These are phyloP conservation scores for Aspergillus intermedius DNA, from an alignment of 2,329 filamentous ascomycete species.

Conservation along the genomic window DNA sequence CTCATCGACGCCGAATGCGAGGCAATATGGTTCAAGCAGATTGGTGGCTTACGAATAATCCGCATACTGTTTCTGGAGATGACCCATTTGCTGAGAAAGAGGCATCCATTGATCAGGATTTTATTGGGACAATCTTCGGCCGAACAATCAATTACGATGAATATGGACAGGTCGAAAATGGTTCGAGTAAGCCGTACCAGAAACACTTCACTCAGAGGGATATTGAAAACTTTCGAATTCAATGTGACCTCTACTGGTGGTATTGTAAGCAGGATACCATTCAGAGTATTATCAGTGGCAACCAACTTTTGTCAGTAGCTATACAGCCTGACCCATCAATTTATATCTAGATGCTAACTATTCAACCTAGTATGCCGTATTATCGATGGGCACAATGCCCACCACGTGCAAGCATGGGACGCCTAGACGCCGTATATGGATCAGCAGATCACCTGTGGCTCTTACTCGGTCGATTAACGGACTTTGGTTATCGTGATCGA, in stretches of 20 bases:
- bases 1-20: constrained; percentile 49
- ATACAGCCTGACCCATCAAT: neutral
- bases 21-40: constrained; percentile 17
- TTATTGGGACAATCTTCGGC: constrained; percentile 55
- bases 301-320: constrained; percentile 67
- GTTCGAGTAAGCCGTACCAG: constrained; percentile 14
- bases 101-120: constrained; percentile 48
- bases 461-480: constrained; percentile 69
- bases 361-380: constrained; percentile 62
- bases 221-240: constrained; percentile 69
- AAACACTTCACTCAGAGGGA: constrained; percentile 49
- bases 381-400: constrained; percentile 78
- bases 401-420: constrained; percentile 73
- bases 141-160: constrained; percentile 53
- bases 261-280: constrained; percentile 91
- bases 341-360: constrained; percentile 17
- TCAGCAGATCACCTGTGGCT: constrained; percentile 84
- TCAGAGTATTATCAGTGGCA: constrained; percentile 82
- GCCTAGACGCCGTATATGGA: constrained; percentile 72
- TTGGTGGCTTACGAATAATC: constrained; percentile 12
- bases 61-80: constrained; percentile 35
- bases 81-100: constrained; percentile 39
- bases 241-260: constrained; percentile 92
- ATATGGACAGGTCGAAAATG: constrained; percentile 45
- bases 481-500: constrained; percentile 72